Percentiles rank a stretch among this genome's conserved stretches.
These are phyloP conservation scores for Penicillium egyptiacum DNA, from an alignment of 495 filamentous ascomycete species.

Conservation along the genomic window DNA sequence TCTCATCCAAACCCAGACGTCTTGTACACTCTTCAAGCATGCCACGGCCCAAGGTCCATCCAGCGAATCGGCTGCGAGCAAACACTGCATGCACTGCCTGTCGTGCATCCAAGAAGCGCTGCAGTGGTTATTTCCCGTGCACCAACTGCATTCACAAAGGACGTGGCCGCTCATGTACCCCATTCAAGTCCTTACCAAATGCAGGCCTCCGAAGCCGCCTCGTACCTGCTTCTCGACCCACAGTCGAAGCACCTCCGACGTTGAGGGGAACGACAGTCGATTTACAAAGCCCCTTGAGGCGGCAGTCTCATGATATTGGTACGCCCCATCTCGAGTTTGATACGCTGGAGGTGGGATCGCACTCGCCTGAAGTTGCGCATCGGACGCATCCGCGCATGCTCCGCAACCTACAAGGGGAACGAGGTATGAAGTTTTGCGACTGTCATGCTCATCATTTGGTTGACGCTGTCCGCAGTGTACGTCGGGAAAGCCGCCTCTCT, in stretches of 20 bases:
- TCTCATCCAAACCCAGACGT: not conserved
- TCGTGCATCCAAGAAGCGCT: conserved; percentile 42
- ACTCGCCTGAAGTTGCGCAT: conserved; percentile 37
- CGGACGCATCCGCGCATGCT: conserved; percentile 42
- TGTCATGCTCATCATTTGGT: not conserved
- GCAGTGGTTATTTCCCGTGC: conserved; percentile 43
- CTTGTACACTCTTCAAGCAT: conserved; percentile 22
- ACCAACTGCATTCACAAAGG: conserved; percentile 37
- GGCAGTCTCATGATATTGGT: conserved; percentile 3
- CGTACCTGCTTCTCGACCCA: not conserved
- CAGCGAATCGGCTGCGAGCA: conserved; percentile 38
- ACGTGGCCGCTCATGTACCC: conserved; percentile 33
- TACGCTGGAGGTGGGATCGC: conserved; percentile 17
- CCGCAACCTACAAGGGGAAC: conserved; percentile 38
- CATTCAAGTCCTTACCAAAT: conserved; percentile 26
- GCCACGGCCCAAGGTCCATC: conserved; percentile 41
- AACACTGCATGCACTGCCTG: conserved; percentile 40
- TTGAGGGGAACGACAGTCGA: not conserved
- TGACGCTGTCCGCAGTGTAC: conserved; percentile 29
- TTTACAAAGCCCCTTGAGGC: conserved; percentile 5
- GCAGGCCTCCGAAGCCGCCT: conserved; percentile 12
- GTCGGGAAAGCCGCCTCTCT: conserved; percentile 44
- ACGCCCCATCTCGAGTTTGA: conserved; percentile 7
- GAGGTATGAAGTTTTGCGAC: conserved; percentile 23
- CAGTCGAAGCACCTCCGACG: not conserved